Evolutionary conservation across 2,329 filamentous ascomycete genomes (phyloP), one percentile per base, ranked within the genome.

Genomic region (Blumeria graminis): DNA sequence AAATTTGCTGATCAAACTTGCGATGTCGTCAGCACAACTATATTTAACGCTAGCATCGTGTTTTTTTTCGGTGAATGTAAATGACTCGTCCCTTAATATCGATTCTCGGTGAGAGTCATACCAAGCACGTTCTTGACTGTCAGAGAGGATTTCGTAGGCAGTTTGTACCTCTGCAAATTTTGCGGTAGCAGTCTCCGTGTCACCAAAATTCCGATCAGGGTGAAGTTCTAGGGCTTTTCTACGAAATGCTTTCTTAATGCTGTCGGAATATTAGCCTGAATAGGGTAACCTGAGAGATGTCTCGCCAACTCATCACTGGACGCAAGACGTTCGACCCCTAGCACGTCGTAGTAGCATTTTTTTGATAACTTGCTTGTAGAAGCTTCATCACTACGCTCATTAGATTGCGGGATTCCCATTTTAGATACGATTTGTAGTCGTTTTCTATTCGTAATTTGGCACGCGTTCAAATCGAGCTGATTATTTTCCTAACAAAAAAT

Each of bases 101-200:
- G 84, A 81, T 62, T 88, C 82, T 59, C 87, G 82, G 66, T 98
- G 92, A 2, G 88, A 88, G 69, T 98, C 90, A 71, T 98, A 98
- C 92, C 92, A 98, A 35, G 89, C 84, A 62, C 92, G 80, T 68
- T 98, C 92, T 67, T 98, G 90, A 10, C 88, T 81, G 67, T 98
- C 92, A 1, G 89, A 94, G 0, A 98, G 77, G n/a, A 98, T 80
- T 68, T 96, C 87, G 67, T 98, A 94, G 51, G 92, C 92, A 38
- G 88, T 77, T 68, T 95, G 90, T 33, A 96, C 76, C 66, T 95
- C 88, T 54, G 92, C 88, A 67, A 98, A 98, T 55, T 82, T 80
- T 61, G 74, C 77, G 1, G 92, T 98, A 1, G 90, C 82, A 60
- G 80, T 77, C 64, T 93, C 87, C 59, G 84, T 81, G 65, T 95